These are phyloP conservation scores for Backusella morwellensis DNA, from an alignment of 192 early-diverging fungal species.

Conservation along the genomic window DNA sequence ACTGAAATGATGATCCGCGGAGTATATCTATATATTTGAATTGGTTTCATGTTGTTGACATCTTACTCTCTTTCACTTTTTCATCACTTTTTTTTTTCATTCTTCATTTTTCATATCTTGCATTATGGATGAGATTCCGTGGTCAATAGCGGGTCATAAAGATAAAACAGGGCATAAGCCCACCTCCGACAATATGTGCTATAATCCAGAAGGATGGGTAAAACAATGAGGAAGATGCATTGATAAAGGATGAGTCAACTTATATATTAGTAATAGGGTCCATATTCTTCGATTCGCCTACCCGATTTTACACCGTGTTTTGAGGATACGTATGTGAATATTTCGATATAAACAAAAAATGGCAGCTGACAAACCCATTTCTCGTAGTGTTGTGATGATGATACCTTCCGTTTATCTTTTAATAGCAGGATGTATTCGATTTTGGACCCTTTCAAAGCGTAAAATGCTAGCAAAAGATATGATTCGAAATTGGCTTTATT, in stretches of 20 bases:
- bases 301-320: constrained; percentile 32
- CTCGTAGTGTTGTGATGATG: constrained; percentile 3
- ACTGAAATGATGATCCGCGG: background rate
- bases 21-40: background rate
- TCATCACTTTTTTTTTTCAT: background rate
- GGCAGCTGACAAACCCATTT: background rate
- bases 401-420: constrained; percentile 18
- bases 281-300: constrained; percentile 6
- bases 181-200: background rate
- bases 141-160: background rate
- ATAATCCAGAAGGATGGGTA: constrained; percentile 49
- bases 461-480: constrained; percentile 18
- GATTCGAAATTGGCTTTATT: constrained; percentile 34
- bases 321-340: constrained; percentile 26
- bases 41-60: background rate
- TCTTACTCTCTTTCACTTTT: background rate
- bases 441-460: constrained; percentile 34
- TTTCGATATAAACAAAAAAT: background rate
- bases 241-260: background rate
- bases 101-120: background rate
- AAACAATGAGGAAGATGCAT: background rate
- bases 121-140: background rate
- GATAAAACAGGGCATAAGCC: constrained; percentile 1
- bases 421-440: constrained; percentile 38
- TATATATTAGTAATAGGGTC: constrained; percentile 21